These are phyloP conservation scores for Blastobotrys parvus DNA, from an alignment of 805 yeast genomes.

Conservation along the genomic window DNA sequence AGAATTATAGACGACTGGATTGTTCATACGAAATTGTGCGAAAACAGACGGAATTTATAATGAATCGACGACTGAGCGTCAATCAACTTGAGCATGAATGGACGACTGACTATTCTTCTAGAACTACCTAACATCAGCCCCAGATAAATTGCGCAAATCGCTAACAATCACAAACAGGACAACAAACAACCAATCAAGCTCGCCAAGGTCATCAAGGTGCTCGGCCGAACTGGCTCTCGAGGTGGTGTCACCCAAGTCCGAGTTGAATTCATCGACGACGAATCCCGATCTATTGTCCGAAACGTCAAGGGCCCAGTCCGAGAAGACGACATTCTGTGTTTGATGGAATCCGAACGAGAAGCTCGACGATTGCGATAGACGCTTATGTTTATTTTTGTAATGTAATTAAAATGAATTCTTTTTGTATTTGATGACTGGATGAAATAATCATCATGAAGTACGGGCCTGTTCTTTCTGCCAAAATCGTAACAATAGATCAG, in stretches of 20 bases:
- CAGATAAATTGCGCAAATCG: not conserved
- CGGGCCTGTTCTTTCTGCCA: constrained; percentile 46
- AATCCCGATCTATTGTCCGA: constrained; percentile 93
- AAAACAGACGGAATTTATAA: too few relatives aligned
- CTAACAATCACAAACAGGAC: constrained; percentile 23
- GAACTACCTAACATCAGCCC: not conserved
- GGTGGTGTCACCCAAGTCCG: constrained; percentile 99
- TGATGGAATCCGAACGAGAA: constrained; percentile 99
- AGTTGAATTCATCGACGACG: constrained; percentile 92
- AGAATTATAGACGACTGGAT: too few relatives aligned
- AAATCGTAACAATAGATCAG: constrained; percentile 73
- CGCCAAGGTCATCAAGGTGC: constrained; percentile 98
- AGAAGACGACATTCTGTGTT: constrained; percentile 96
- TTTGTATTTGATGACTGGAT: too few relatives aligned
- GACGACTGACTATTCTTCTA: too few relatives aligned
- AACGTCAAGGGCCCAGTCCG: constrained; percentile 97
- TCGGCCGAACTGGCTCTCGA: constrained; percentile 99
- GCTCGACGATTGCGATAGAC: constrained; percentile 50
- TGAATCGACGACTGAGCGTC: not conserved
- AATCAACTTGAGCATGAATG: not conserved
- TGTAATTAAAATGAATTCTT: too few relatives aligned
- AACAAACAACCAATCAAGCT: constrained; percentile 78
- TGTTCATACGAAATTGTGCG: too few relatives aligned
- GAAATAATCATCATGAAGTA: too few relatives aligned
- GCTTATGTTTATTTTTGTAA: too few relatives aligned